Percentiles rank a stretch among this genome's conserved stretches.
Conservation (phyloP, 129 eudicot genomes). For the Flaveria sonorensis region DNA sequence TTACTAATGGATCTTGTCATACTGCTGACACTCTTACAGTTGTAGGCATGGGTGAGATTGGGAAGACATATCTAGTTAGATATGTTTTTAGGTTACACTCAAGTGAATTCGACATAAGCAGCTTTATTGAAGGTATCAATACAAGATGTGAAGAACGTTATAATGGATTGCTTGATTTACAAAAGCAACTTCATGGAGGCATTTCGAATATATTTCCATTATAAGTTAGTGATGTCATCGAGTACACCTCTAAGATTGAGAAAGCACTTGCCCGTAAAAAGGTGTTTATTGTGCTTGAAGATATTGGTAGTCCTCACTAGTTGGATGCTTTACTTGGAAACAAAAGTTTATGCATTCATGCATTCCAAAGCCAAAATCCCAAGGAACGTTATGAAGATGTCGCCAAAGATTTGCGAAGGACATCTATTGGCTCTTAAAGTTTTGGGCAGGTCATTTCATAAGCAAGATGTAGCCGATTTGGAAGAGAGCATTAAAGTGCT, state of each 20-base stretch:
- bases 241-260: constrained; percentile 19
- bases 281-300: constrained; percentile 36
- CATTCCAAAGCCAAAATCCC: constrained; percentile 29
- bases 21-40: background rate
- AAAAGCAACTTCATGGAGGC: constrained; percentile 26
- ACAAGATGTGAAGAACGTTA: background rate
- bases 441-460: constrained; percentile 26
- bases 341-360: constrained; percentile 30
- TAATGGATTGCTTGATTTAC: constrained; percentile 27
- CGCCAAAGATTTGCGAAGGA: constrained; percentile 25
- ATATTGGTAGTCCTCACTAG: background rate
- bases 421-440: constrained; percentile 37
- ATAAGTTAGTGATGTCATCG: background rate
- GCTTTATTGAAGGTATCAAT: constrained; percentile 27
- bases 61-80: constrained; percentile 36
- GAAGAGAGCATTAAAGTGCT: constrained; percentile 4
- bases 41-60: constrained; percentile 36
- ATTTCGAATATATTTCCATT: background rate
- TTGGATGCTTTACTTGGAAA: background rate
- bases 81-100: background rate
- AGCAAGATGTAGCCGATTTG: constrained; percentile 24
- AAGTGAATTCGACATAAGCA: constrained; percentile 13
- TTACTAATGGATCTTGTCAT: constrained; percentile 15
- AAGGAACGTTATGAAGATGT: constrained; percentile 11
- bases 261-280: constrained; percentile 5